A percentile compares a stretch with the other conserved stretches of the same genome.
These are phyloP conservation scores for Dactylellina sp. DNA, from an alignment of 2,329 filamentous ascomycete genomes.

Conservation along the genomic window DNA sequence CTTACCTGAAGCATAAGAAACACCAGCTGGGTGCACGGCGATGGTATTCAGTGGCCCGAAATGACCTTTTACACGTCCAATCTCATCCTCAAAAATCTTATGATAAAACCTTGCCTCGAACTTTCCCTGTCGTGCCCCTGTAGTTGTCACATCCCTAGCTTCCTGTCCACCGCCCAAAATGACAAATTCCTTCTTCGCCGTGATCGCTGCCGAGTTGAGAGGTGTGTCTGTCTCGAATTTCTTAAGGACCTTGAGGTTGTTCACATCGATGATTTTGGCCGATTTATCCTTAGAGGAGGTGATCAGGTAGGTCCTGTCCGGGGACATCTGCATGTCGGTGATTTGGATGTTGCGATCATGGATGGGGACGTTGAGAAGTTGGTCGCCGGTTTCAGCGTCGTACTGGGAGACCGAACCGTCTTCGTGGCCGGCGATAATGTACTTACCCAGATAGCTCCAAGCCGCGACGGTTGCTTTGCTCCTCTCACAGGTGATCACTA, in stretches of 20 bases:
- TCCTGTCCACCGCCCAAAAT: constrained; percentile 98
- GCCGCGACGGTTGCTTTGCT: constrained; percentile 98
- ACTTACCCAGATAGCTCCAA: constrained; percentile 93
- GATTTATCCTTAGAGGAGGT: constrained; percentile 98
- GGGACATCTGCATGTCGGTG: constrained; percentile 93
- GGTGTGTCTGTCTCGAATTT: constrained; percentile 92
- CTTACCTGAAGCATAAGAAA: constrained; percentile 82
- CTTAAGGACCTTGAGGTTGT: constrained; percentile 91
- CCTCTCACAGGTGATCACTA: constrained; percentile 92
- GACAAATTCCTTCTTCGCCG: constrained; percentile 95
- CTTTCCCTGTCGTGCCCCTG: constrained; percentile 92
- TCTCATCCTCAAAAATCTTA: constrained; percentile 99
- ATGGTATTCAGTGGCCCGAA: constrained; percentile 98
- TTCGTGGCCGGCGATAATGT: constrained; percentile 97
- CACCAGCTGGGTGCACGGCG: constrained; percentile 89
- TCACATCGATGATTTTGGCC: constrained; percentile 87
- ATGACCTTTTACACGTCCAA: constrained; percentile 94
- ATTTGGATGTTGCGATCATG: constrained; percentile 87
- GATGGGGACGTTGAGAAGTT: constrained; percentile 79
- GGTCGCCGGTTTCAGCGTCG: constrained; percentile 79
- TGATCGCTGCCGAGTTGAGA: constrained; percentile 94
- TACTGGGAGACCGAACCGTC: constrained; percentile 92
- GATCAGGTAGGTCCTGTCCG: constrained; percentile 97
- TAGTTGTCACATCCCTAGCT: constrained; percentile 98
- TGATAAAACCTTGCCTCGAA: constrained; percentile 99